Evolutionary conservation across 805 yeast species (phyloP).

Genomic region (Yarrowia sp.): DNA sequence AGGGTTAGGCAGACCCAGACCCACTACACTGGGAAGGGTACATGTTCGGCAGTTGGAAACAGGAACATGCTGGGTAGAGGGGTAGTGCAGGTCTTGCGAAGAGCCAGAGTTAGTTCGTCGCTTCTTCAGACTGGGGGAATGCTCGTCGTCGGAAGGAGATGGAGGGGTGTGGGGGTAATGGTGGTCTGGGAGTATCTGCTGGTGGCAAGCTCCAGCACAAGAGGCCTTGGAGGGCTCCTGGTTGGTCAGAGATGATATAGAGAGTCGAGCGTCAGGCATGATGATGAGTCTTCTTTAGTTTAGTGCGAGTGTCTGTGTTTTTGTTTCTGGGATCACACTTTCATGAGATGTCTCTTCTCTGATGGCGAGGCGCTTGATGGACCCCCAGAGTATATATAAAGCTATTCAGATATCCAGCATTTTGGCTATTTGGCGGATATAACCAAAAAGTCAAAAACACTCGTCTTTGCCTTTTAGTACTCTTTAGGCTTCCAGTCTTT

Average conservation of each 20-base stretch:
- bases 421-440: conserved; percentile 34
- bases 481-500: conserved; percentile 30
- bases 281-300: conserved; percentile 8
- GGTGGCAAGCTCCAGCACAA: conserved; percentile 23
- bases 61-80: conserved; percentile 11
- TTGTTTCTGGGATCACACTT: conserved; percentile 23
- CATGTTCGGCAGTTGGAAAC: conserved; percentile 36
- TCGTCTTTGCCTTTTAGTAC: conserved; percentile 22
- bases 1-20: conserved; percentile 30
- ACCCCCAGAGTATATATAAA: conserved; percentile 33
- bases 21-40: conserved; percentile 22
- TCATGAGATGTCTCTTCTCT: conserved; percentile 35
- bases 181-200: conserved; percentile 31
- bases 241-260: conserved; percentile 36
- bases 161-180: conserved; percentile 35
- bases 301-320: neutral
- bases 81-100: conserved; percentile 25
- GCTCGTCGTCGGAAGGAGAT: conserved; percentile 36
- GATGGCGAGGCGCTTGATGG: conserved; percentile 32
- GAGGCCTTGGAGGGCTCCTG: conserved; percentile 36
- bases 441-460: conserved; percentile 24
- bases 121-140: conserved; percentile 31
- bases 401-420: conserved; percentile 33
- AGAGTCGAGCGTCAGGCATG: conserved; percentile 38
- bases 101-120: conserved; percentile 29